phyloP scores from a whole-genome alignment of 2,329 filamentous ascomycete species.

The Aspergillus fumigatus region DNA sequence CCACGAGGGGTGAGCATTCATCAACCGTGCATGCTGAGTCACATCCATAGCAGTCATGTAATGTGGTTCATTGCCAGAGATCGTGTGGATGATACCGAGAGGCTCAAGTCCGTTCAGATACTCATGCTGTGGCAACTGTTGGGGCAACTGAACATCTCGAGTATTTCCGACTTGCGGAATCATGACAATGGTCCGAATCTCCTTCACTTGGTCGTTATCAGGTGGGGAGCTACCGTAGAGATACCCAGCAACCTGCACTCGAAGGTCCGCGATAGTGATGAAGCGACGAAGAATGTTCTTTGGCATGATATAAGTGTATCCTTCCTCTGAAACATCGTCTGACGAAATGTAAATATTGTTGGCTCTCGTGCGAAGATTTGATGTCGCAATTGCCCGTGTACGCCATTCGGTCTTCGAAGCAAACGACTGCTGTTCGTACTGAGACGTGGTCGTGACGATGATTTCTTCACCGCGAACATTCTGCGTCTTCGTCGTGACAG shows the following conservation, averaged over 20 bases:
- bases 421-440: slow-evolving; percentile 96
- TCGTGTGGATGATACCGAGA: slow-evolving; percentile 90
- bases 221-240: slow-evolving; percentile 88
- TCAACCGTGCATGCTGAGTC: slow-evolving; percentile 85
- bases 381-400: slow-evolving; percentile 91
- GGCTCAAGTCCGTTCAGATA: slow-evolving; percentile 83
- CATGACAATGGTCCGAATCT: slow-evolving; percentile 95
- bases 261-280: slow-evolving; percentile 93
- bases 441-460: slow-evolving; percentile 94
- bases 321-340: slow-evolving; percentile 85
- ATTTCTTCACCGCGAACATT: slow-evolving; percentile 97
- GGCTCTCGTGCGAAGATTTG: slow-evolving; percentile 84
- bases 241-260: slow-evolving; percentile 94
- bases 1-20: slow-evolving; percentile 76
- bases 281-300: slow-evolving; percentile 98
- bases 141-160: slow-evolving; percentile 84
- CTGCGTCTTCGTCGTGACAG: slow-evolving; percentile 96
- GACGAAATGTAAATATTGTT: slow-evolving; percentile 99
- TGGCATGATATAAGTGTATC: slow-evolving; percentile 95
- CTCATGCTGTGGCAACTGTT: slow-evolving; percentile 86
- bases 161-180: slow-evolving; percentile 93
- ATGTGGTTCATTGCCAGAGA: slow-evolving; percentile 87
- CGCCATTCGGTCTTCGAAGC: slow-evolving; percentile 99
- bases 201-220: slow-evolving; percentile 95
- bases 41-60: slow-evolving; percentile 97